Evolutionary conservation across 768 basidiomycete species (phyloP).

Genomic region (Termitomyces sp.): DNA sequence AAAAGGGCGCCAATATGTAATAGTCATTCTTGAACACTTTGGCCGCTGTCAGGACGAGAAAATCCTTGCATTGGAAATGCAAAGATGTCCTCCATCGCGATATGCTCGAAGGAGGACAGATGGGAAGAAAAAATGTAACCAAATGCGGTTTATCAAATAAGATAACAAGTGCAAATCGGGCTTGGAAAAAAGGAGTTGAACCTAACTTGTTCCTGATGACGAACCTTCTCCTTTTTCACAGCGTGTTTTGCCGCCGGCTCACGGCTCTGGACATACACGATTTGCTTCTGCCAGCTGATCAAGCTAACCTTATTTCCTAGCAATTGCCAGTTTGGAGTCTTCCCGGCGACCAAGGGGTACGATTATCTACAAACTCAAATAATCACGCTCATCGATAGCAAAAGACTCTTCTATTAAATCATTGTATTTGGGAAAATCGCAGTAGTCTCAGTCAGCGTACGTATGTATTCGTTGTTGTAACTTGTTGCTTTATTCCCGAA

Average conservation of each 20-base stretch:
- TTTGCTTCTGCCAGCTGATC: conserved; percentile 1
- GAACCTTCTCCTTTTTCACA: not conserved
- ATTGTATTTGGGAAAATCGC: not conserved
- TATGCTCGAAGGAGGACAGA: not conserved
- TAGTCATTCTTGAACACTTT: not conserved
- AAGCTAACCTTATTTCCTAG: not conserved
- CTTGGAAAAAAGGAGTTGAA: not conserved
- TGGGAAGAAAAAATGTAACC: not conserved
- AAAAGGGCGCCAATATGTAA: not conserved
- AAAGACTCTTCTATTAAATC: not conserved
- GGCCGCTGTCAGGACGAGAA: not conserved
- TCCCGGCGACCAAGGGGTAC: not conserved
- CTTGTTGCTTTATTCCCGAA: conserved; percentile 6
- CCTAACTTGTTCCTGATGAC: not conserved
- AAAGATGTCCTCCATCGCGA: not conserved
- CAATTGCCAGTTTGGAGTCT: not conserved
- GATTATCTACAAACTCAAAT: not conserved
- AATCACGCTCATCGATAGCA: not conserved
- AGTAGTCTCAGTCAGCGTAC: not conserved
- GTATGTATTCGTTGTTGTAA: not conserved
- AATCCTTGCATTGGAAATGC: not conserved
- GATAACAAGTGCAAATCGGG: not conserved
- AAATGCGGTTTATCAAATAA: not conserved
- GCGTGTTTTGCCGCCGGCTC: conserved; percentile 3
- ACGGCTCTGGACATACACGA: not conserved